Base-by-base conservation (phyloP, 2,329 filamentous ascomycete genomes). In the Talaromyces sp. region DNA sequence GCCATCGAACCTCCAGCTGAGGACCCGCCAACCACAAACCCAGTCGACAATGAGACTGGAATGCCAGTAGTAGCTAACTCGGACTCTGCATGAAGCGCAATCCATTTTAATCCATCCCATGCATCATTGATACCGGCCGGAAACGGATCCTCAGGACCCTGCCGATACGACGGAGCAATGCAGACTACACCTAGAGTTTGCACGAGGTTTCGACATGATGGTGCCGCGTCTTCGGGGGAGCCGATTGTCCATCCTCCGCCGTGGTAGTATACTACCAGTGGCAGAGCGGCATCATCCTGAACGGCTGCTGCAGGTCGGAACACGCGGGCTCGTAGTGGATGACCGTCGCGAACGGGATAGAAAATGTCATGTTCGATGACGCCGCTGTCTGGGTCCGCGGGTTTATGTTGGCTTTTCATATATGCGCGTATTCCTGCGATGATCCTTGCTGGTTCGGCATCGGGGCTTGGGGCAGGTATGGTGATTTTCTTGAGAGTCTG, bases 1-100 rank as follows among this genome's bases (percentile, higher is more conserved):
- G 72, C 73, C 6, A 82, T 70, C 1, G 75, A 77, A 1, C 70
- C 82, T 10, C 82, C 82, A 0, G 83, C 82, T 11, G 80, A 83
- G 1, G 77, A 76, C 0, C 83, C 83, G 16, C 82, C 82, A 13
- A 84, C 64, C n/a, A 85, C 66, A 66, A 85, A 84, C 0, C 82
- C 83, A 13, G 74, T 73, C 5, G 73, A 71, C 0, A 79, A 76
- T 76, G 10, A 78, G 78, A 8, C 74, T 14, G 79, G 74, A 61
- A 75, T 78, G 68, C 80, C 81, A 7, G 79, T 78, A 2, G 78
- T 74, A 61, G 77, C 78, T 68, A 81, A 80, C 3, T 78, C 79
- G 1, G 72, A 74, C 1, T 73, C 67, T 0, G 73, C 72, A 13
- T 74, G 74, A 1, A 67, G 57, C 2, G 72, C 71, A 0, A 78